Evolutionary conservation across 2,329 filamentous ascomycete genomes (phyloP).

Genomic region (Hysterium pulicare): DNA sequence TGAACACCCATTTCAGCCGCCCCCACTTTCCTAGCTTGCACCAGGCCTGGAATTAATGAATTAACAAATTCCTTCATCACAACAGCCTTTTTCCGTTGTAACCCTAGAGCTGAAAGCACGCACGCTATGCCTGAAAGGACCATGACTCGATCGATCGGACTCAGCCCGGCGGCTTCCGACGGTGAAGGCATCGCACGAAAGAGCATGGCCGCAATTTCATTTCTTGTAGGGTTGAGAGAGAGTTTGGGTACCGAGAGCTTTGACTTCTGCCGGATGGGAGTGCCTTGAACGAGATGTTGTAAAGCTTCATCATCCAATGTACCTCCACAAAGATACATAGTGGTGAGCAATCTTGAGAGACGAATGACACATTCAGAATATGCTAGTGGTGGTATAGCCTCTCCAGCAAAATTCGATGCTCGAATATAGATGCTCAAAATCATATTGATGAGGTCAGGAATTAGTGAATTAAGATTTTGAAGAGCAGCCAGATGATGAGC

Average conservation of each 20-base stretch:
- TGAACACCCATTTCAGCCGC: slow-evolving; percentile 96
- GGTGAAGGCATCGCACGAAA: slow-evolving; percentile 50
- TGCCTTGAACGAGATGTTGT: slow-evolving; percentile 38
- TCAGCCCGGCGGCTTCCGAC: slow-evolving; percentile 58
- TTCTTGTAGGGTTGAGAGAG: slow-evolving; percentile 33
- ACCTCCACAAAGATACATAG: slow-evolving; percentile 64
- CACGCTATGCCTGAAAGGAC: slow-evolving; percentile 82
- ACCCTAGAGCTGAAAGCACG: slow-evolving; percentile 75
- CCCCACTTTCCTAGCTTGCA: slow-evolving; percentile 86
- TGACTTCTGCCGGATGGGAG: slow-evolving; percentile 44
- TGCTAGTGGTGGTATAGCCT: slow-evolving; percentile 68
- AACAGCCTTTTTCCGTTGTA: slow-evolving; percentile 87
- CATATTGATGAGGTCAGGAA: slow-evolving; percentile 72
- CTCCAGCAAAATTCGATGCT: slow-evolving; percentile 59
- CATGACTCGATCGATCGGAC: slow-evolving; percentile 70
- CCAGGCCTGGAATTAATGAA: slow-evolving; percentile 76
- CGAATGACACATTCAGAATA: slow-evolving; percentile 71
- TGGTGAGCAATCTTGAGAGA: slow-evolving; percentile 66
- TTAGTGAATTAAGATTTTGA: slow-evolving; percentile 52
- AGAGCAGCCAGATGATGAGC: slow-evolving; percentile 37
- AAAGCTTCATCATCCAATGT: slow-evolving; percentile 59
- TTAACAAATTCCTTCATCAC: slow-evolving; percentile 82
- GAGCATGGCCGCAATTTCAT: slow-evolving; percentile 36
- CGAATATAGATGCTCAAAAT: slow-evolving; percentile 72
- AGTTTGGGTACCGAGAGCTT: slow-evolving; percentile 32